Percentiles rank a stretch among this genome's conserved stretches.
These are phyloP conservation scores for Camelina hispida DNA, from an alignment of 345 rosid species.

Conservation along the genomic window DNA sequence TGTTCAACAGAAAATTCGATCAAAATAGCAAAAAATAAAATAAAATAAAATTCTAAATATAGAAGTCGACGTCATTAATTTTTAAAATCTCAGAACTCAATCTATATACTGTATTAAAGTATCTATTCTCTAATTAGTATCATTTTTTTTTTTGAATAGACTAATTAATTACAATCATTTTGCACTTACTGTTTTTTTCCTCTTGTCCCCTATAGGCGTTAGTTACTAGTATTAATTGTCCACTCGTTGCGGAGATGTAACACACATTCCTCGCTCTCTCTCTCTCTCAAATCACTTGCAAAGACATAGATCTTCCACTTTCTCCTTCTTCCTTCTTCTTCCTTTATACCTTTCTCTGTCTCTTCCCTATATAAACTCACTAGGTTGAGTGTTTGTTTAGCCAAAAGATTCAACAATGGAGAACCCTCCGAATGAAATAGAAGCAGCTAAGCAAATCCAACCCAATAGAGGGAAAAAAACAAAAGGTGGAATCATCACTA, in stretches of 20 bases:
- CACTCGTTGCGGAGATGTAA: conserved; percentile 26
- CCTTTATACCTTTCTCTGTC: conserved; percentile 4
- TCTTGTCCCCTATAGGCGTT: not conserved
- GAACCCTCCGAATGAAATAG: conserved; percentile 43
- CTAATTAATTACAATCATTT: not conserved
- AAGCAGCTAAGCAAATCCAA: conserved; percentile 38
- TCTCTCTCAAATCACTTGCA: conserved; percentile 35
- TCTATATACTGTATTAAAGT: not conserved
- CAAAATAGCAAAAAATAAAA: not conserved
- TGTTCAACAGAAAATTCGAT: too few species aligned
- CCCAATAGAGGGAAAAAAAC: conserved; percentile 30
- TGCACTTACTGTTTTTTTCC: not conserved
- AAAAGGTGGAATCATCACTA: conserved; percentile 74
- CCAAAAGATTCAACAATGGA: conserved; percentile 49
- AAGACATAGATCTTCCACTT: conserved; percentile 43
- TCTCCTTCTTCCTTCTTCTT: conserved; percentile 19
- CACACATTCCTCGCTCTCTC: conserved; percentile 23
- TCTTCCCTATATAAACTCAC: conserved; percentile 30
- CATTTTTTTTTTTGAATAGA: too few species aligned
- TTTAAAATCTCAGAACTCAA: not conserved
- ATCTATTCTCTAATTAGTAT: not conserved
- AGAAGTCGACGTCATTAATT: not conserved
- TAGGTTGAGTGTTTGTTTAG: conserved; percentile 21
- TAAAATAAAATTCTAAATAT: not conserved
- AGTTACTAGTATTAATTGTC: conserved; percentile 27